phyloP scores from a whole-genome alignment of 148 eudicot species.

The Fallopia convolvulus region DNA sequence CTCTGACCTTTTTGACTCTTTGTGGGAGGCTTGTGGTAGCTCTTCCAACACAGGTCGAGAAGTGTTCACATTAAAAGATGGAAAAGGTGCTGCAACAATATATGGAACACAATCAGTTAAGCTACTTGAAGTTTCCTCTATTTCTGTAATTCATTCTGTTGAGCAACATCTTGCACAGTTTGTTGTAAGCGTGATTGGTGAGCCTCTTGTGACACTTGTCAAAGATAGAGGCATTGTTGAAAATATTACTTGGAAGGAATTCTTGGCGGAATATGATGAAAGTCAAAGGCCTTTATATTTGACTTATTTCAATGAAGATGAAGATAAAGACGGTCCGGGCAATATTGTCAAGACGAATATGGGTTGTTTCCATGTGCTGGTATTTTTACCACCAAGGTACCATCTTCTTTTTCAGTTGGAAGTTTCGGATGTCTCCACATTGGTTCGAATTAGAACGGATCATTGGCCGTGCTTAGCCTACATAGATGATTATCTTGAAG shows the following conservation, averaged over 20 bases:
- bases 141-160: constrained; percentile 45
- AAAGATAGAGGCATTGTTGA: constrained; percentile 54
- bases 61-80: constrained; percentile 64
- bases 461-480: constrained; percentile 99
- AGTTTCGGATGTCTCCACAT: constrained; percentile 62
- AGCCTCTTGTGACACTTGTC: constrained; percentile 53
- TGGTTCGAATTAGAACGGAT: constrained; percentile 88
- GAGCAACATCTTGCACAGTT: constrained; percentile 62
- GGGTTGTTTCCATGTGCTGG: constrained; percentile 68
- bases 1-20: constrained; percentile 57
- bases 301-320: constrained; percentile 54
- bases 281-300: constrained; percentile 56
- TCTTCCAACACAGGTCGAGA: constrained; percentile 74
- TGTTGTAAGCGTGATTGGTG: constrained; percentile 78
- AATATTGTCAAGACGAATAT: constrained; percentile 41
- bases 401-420: constrained; percentile 94
- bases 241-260: constrained; percentile 43
- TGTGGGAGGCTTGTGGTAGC: constrained; percentile 91
- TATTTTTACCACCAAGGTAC: constrained; percentile 86
- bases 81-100: constrained; percentile 68
- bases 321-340: constrained; percentile 23
- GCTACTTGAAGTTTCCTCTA: constrained; percentile 68
- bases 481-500: constrained; percentile 90
- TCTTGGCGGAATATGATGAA: constrained; percentile 26
- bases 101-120: constrained; percentile 87